phyloP scores from a whole-genome alignment of 2,329 filamentous ascomycete genomes.

The Cercospora sp. region DNA sequence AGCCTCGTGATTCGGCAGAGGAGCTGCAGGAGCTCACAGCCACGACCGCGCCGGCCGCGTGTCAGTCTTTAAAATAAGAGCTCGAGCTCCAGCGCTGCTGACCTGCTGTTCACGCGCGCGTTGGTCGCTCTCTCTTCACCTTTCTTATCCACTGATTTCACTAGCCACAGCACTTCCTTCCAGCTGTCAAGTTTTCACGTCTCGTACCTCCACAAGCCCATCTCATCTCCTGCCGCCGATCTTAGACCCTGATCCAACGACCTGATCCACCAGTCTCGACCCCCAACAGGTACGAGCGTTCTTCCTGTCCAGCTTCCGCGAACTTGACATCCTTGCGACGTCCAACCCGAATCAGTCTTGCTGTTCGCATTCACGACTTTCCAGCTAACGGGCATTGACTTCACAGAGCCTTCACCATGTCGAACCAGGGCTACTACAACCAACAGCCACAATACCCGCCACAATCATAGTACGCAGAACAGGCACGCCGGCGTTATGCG shows the following conservation, averaged over 20 bases:
- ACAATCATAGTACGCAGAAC: slow-evolving; percentile 10
- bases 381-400: background rate
- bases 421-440: slow-evolving; percentile 46
- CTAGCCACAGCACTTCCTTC: slow-evolving; percentile 3
- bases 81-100: background rate
- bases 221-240: background rate
- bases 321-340: background rate
- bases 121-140: background rate
- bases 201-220: background rate
- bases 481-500: background rate
- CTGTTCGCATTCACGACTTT: background rate
- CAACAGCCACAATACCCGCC: slow-evolving; percentile 40
- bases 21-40: background rate
- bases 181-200: background rate
- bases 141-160: background rate
- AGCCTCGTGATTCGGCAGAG: background rate
- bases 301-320: background rate
- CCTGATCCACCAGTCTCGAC: background rate
- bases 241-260: background rate
- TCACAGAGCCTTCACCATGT: slow-evolving; percentile 38
- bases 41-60: background rate
- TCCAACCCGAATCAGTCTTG: background rate
- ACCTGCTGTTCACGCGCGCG: background rate
- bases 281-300: background rate
- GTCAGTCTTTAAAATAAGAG: background rate